Conservation (phyloP, 1,139 yeast species). For the Lodderomyces beijingensis region DNA sequence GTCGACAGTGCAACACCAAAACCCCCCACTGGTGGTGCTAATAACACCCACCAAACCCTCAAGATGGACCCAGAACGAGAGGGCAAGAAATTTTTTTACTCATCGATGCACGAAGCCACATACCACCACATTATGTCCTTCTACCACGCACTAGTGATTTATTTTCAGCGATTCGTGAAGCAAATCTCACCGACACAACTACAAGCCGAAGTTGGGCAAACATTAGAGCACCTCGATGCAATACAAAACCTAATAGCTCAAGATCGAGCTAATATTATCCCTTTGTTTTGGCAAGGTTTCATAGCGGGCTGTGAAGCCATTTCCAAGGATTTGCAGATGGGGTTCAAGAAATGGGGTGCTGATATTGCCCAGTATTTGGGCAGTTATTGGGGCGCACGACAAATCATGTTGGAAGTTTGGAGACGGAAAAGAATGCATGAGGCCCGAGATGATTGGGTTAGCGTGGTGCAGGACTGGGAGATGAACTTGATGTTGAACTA, state of each 20-base stretch:
- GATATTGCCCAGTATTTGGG: conserved; percentile 72
- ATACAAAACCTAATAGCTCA: conserved; percentile 54
- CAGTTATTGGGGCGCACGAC: conserved; percentile 82
- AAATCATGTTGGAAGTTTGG: conserved; percentile 86
- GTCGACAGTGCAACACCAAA: not conserved
- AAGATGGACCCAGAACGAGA: not conserved
- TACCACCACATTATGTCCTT: conserved; percentile 81
- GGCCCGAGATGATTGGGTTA: conserved; percentile 67
- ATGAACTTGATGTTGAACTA: conserved; percentile 73
- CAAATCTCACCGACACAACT: conserved; percentile 48
- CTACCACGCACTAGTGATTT: conserved; percentile 70
- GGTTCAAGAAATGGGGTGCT: conserved; percentile 80
- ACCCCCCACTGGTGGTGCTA: not conserved
- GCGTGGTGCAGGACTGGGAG: conserved; percentile 79
- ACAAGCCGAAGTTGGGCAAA: conserved; percentile 58
- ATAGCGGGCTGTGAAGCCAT: conserved; percentile 84
- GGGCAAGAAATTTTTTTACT: conserved; percentile 29
- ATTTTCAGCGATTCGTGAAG: conserved; percentile 64
- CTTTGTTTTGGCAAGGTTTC: conserved; percentile 86
- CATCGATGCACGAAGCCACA: conserved; percentile 67
- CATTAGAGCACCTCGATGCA: conserved; percentile 61
- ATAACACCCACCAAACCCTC: not conserved
- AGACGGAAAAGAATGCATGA: conserved; percentile 59
- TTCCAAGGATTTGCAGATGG: conserved; percentile 52
- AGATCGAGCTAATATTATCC: conserved; percentile 60